Evolutionary conservation across 2,329 filamentous ascomycete species (phyloP), one percentile per base, ranked within the genome.

Genomic region (Aphanocladium album): DNA sequence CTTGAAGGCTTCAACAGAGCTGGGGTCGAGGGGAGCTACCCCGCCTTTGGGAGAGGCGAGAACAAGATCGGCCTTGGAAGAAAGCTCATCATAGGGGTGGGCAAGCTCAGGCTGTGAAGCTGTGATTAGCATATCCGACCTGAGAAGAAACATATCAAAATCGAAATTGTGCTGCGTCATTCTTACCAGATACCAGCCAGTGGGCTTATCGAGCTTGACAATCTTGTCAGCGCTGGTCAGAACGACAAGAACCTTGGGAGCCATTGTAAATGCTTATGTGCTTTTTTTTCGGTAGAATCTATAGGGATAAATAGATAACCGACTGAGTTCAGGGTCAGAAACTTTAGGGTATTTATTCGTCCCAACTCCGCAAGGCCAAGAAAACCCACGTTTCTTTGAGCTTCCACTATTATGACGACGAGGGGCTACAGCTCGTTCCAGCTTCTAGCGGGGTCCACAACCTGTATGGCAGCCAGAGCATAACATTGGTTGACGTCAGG

Each of bases 121-220:
- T 33, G 21, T 14, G 35, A n/a, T 33, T 47, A 56, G 37, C n/a
- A 23, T 43, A 47, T 55, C 49, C 0, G 17, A 8, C 3, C 16
- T 19, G 6, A 16, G 23, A 27, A 35, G 9, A 30, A 30, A 30
- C 30, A 30, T 30, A 30, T 9, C 5, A 9, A 30, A 30, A 30
- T 5, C 30, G 9, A 30, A 30, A 30, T 30, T 30, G 30, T 30
- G 12, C 9, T 2, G 19, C 16, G 43, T 33, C 16, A 12, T 43
- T 43, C 76, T 53, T 76, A 87, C 85, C 67, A 91, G 76, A 70
- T 84, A 91, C 88, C 88, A 91, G 64, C 89, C 89, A 0, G 88
- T 90, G 11, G 81, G 80, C 67, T 77, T 76, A 68, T 77, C 77
- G 49, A 79, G 77, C 66, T 75, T 70, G 60, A 63, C 64, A 66